phyloP scores from a whole-genome alignment of 768 basidiomycete genomes.

The Nidula microcarpa region DNA sequence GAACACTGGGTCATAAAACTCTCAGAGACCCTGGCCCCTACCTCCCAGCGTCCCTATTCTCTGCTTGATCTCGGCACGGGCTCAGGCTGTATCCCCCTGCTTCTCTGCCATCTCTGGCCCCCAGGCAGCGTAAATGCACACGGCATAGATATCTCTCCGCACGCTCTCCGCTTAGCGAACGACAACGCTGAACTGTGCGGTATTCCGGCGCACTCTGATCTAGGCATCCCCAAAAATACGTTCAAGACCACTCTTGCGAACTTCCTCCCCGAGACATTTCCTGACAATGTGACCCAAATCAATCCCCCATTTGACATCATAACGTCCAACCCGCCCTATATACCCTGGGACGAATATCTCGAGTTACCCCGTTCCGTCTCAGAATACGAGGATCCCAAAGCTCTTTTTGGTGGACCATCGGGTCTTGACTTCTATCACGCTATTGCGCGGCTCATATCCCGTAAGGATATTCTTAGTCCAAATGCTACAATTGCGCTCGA shows the following conservation, averaged over 20 bases:
- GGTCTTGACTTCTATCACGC: constrained; percentile 64
- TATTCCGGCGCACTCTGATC: constrained; percentile 23
- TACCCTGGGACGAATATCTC: constrained; percentile 63
- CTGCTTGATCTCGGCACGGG: constrained; percentile 93
- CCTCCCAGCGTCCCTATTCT: constrained; percentile 27
- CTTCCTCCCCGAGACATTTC: constrained; percentile 45
- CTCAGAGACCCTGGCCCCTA: constrained; percentile 39
- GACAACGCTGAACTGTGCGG: constrained; percentile 45
- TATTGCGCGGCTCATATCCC: constrained; percentile 60
- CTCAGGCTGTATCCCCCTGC: constrained; percentile 85
- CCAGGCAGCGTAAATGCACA: constrained; percentile 48
- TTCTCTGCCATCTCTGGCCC: constrained; percentile 69
- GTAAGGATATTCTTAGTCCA: constrained; percentile 45
- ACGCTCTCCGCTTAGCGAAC: constrained; percentile 50
- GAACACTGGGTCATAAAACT: constrained; percentile 76
- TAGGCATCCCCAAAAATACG: constrained; percentile 26
- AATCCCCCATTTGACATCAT: constrained; percentile 66
- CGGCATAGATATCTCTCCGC: constrained; percentile 66
- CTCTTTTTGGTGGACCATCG: constrained; percentile 73
- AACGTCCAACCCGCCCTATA: constrained; percentile 87
- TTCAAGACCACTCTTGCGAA: constrained; percentile 36
- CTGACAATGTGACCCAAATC: constrained; percentile 22
- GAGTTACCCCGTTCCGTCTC: constrained; percentile 65
- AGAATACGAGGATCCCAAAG: constrained; percentile 76
- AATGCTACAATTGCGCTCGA: constrained; percentile 71